Evolutionary conservation across 208 protist genomes (phyloP), one percentile per base, ranked within the genome.

Genomic region (Kentomonas sorsogonicus): DNA sequence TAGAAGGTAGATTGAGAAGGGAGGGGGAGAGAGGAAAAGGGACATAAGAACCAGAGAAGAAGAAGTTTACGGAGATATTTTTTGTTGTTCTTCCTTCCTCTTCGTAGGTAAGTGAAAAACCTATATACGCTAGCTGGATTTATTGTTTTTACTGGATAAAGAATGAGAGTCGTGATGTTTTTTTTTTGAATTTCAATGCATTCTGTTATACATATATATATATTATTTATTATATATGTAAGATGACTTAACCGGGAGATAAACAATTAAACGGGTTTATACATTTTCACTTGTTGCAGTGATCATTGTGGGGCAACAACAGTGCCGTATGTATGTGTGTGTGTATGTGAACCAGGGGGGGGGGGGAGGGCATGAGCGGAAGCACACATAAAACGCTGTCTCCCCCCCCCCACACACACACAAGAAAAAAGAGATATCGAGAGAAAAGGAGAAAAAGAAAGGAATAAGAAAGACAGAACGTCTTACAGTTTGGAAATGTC

Each of bases 401-500:
- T 36, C 7, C 11, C 11, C 11, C 7, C 11, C 5, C 11, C 5
- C 5, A 36, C 11, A 15, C 33, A n/a, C n/a, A n/a, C n/a, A n/a
- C n/a, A n/a, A n/a, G n/a, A n/a, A n/a, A n/a, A n/a, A 36, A 36
- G 7, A 11, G 33, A 11, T 36, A 15, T 15, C 33, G 11, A 36
- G 11, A 5, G 33, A 36, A 15, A 36, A 36, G 11, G 11, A 68
- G 39, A 50, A 30, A 46, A 44, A 34, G 5, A 52, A 1, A 44
- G 20, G 31, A 44, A 48, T 9, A 46, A 54, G n/a, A 44, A 47
- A 39, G 30, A 56, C 39, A 39, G n/a, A 61, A 53, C 27, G 62
- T 43, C 59, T 55, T 77, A 94, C 55, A 94, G 60, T 64, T 95
- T 95, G 36, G 85, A 89, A 67, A 95, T 92, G 56, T 89, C 83